phyloP scores from a whole-genome alignment of 306 rosid species.

The Trifolium subterraneum region DNA sequence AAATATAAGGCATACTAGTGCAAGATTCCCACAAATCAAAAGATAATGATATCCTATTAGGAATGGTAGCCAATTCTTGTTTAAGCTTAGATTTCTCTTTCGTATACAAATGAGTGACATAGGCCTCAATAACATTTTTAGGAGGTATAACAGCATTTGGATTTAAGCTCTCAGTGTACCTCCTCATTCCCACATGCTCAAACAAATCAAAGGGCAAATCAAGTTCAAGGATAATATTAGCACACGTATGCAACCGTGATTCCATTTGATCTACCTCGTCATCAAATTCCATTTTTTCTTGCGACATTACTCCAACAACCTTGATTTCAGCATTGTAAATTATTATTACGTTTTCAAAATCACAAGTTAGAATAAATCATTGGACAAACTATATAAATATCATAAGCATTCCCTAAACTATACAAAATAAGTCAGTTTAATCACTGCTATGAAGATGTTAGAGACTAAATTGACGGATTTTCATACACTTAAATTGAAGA shows the following conservation, averaged over 20 bases:
- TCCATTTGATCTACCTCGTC: not conserved
- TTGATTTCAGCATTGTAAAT: not conserved
- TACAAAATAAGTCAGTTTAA: too few relatives aligned
- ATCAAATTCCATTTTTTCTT: not conserved
- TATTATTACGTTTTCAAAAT: not conserved
- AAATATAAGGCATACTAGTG: not conserved
- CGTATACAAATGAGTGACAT: not conserved
- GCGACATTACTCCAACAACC: not conserved
- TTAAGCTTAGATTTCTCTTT: constrained; percentile 5
- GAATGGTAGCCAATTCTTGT: not conserved
- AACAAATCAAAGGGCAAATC: not conserved
- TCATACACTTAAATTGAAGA: too few relatives aligned
- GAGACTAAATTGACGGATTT: too few relatives aligned
- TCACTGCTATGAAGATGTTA: too few relatives aligned
- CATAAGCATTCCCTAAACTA: too few relatives aligned
- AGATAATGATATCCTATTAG: constrained; percentile 8
- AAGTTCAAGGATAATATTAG: not conserved
- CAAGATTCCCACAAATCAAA: not conserved
- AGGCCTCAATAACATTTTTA: not conserved
- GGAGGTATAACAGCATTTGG: not conserved
- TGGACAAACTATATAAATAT: too few relatives aligned
- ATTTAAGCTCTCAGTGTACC: not conserved
- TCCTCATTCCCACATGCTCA: not conserved
- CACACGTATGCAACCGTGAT: not conserved
- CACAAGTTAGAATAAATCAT: not conserved